These are phyloP conservation scores for Silybum marianum DNA, from an alignment of 129 eudicot genomes.

Conservation along the genomic window DNA sequence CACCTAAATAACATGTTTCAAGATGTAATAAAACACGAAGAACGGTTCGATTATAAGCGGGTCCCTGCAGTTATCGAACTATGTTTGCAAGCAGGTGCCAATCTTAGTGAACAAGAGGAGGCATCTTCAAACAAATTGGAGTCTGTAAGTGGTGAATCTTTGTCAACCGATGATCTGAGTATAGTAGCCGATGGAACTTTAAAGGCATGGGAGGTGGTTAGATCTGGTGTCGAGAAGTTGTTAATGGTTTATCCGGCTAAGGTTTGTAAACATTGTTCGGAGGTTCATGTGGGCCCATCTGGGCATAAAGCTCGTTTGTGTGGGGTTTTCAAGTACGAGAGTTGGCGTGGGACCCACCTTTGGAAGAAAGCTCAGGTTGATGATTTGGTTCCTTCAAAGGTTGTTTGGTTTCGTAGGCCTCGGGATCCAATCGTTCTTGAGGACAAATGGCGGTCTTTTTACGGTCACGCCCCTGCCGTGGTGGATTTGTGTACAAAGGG, in stretches of 20 bases:
- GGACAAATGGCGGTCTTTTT: slow-evolving; percentile 63
- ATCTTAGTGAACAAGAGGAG: slow-evolving; percentile 26
- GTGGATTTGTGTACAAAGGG: slow-evolving; percentile 85
- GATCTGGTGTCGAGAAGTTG: slow-evolving; percentile 69
- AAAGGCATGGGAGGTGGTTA: slow-evolving; percentile 73
- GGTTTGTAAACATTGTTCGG: slow-evolving; percentile 77
- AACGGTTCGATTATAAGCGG: slow-evolving; percentile 79
- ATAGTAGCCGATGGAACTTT: slow-evolving; percentile 51
- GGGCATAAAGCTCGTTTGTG: slow-evolving; percentile 95
- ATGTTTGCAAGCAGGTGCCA: slow-evolving; percentile 83
- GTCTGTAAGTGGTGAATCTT: slow-evolving; percentile 25
- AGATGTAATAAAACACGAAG: slow-evolving; percentile 58
- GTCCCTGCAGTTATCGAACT: slow-evolving; percentile 85
- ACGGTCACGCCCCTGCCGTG: slow-evolving; percentile 94
- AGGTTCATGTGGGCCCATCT: slow-evolving; percentile 93
- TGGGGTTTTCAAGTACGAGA: slow-evolving; percentile 78
- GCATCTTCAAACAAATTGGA: slow-evolving; percentile 17
- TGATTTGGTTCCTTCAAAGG: slow-evolving; percentile 72
- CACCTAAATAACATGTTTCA: slow-evolving; percentile 67
- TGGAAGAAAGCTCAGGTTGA: slow-evolving; percentile 87
- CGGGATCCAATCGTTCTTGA: slow-evolving; percentile 78
- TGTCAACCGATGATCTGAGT: slow-evolving; percentile 45
- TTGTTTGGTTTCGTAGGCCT: slow-evolving; percentile 75
- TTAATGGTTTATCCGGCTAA: slow-evolving; percentile 71
- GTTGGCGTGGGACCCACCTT: slow-evolving; percentile 75